Base-by-base conservation (phyloP, 2,329 filamentous ascomycete species). In the Plectosphaerella sp. region DNA sequence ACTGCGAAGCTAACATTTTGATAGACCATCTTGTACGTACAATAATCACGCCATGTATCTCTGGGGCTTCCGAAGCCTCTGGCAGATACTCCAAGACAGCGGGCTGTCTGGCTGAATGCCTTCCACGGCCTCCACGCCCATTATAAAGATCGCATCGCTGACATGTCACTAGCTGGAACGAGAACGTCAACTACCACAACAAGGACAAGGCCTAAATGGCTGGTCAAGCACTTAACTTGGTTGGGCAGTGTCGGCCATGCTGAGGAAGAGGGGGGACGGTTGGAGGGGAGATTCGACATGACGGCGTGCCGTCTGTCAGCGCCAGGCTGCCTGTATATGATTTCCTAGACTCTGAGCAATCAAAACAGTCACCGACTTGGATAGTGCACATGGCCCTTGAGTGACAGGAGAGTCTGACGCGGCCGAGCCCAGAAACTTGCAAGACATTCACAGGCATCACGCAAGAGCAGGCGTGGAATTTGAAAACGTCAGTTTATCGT, bases 151-250 rank as follows among this genome's bases (percentile, higher is more conserved):
- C 22, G 28, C 15, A n/a, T 43, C 47, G 42, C 60, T 62, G 53
- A 67, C 55, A 36, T 51, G 42, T 35, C 53, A 58, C 59, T 64
- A 91, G 88, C 88, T 99, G 94, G 94, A 97, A 97, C 76, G 79
- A 86, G 61, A 82, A 79, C 54, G 91, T 97, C 79, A 97, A 97
- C 86, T 93, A 96, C 80, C 91, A 97, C 86, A 91, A 96, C 80
- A 88, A 88, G 78, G 87, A 95, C 78, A 91, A 89, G 82, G 66
- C 37, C 22, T 46, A 46, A 46, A 20, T 20, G 22, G 22, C 41
- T 12, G 22, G 12, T 28, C 43, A 28, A 46, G 5, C n/a, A n/a
- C 7, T 16, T 9, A 20, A 20, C n/a, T 20, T 12, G 41, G 16
- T 10, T 43, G 41, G 7, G 16, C 11, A n/a, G 4, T 20, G 41